Evolutionary conservation across 495 filamentous ascomycete genomes (phyloP).

Genomic region (Hyaloscypha hepaticicola): DNA sequence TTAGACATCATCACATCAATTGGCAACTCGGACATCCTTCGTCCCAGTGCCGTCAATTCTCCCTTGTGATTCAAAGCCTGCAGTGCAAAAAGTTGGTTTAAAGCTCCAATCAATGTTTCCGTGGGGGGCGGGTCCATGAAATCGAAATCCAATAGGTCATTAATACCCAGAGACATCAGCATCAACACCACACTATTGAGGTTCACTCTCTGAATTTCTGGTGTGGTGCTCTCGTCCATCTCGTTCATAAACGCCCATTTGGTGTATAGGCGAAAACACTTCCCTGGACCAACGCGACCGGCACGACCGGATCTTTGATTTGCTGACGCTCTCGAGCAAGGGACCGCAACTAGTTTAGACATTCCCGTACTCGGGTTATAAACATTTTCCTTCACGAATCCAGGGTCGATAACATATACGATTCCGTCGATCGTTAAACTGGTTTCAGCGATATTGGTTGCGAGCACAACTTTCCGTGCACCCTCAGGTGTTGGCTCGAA

Average conservation of each 20-base stretch:
- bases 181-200: conserved; percentile 81
- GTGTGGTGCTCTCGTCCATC: conserved; percentile 87
- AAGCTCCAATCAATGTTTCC: conserved; percentile 83
- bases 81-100: conserved; percentile 91
- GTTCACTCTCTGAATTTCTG: conserved; percentile 92
- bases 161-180: conserved; percentile 89
- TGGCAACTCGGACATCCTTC: conserved; percentile 97
- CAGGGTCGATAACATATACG: conserved; percentile 87
- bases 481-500: conserved; percentile 84
- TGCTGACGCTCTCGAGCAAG: conserved; percentile 90
- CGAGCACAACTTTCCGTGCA: conserved; percentile 81
- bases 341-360: conserved; percentile 87
- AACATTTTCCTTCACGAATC: conserved; percentile 93
- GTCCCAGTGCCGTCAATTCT: conserved; percentile 85
- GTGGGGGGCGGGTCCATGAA: conserved; percentile 95
- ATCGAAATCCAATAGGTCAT: conserved; percentile 91
- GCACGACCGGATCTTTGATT: conserved; percentile 92
- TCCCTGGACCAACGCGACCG: conserved; percentile 89
- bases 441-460: conserved; percentile 90
- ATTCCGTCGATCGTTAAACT: conserved; percentile 88
- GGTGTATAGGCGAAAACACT: conserved; percentile 93
- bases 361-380: conserved; percentile 92
- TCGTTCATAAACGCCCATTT: conserved; percentile 95
- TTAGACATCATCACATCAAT: conserved; percentile 93
- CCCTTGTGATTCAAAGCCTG: conserved; percentile 88